Percentiles rank a stretch among this genome's conserved stretches.
Conservation (phyloP, 1,284 basidiomycete species). For the Stygiomarasmius scandens region DNA sequence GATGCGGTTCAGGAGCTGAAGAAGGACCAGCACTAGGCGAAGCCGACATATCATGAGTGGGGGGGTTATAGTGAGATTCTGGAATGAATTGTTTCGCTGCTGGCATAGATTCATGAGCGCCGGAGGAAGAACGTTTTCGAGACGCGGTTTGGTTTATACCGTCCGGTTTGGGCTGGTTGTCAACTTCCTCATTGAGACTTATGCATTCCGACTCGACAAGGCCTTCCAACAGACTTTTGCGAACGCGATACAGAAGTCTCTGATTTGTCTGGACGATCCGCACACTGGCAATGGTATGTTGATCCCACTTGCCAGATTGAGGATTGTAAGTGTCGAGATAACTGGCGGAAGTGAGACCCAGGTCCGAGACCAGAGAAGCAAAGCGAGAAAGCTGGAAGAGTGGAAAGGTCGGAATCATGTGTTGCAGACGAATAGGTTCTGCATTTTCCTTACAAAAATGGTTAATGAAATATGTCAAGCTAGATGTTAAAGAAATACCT, state of each 20-base stretch:
- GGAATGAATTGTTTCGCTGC: neutral
- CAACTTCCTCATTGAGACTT: constrained; percentile 55
- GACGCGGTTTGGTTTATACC: neutral
- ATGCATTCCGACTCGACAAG: constrained; percentile 59
- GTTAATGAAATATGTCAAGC: constrained; percentile 12
- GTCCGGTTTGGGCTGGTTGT: constrained; percentile 35
- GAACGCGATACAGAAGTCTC: constrained; percentile 58
- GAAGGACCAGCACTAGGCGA: neutral
- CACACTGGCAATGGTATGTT: constrained; percentile 22
- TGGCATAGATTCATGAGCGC: constrained; percentile 20
- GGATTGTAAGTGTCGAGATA: constrained; percentile 65
- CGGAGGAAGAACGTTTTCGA: constrained; percentile 26
- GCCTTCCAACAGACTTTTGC: constrained; percentile 58
- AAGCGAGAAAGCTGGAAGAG: constrained; percentile 61
- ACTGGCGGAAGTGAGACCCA: constrained; percentile 49
- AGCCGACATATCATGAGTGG: neutral
- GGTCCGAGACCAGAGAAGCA: constrained; percentile 50
- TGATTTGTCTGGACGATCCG: constrained; percentile 21
- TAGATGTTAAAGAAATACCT: constrained; percentile 37
- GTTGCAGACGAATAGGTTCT: constrained; percentile 63
- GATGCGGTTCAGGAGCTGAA: neutral
- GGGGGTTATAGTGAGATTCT: neutral
- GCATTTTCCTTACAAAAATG: constrained; percentile 45
- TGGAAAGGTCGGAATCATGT: constrained; percentile 63
- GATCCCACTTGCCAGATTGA: constrained; percentile 55